These are phyloP conservation scores for Hymenoscyphus fraxineus DNA, from an alignment of 2,329 filamentous ascomycete genomes.

Conservation along the genomic window DNA sequence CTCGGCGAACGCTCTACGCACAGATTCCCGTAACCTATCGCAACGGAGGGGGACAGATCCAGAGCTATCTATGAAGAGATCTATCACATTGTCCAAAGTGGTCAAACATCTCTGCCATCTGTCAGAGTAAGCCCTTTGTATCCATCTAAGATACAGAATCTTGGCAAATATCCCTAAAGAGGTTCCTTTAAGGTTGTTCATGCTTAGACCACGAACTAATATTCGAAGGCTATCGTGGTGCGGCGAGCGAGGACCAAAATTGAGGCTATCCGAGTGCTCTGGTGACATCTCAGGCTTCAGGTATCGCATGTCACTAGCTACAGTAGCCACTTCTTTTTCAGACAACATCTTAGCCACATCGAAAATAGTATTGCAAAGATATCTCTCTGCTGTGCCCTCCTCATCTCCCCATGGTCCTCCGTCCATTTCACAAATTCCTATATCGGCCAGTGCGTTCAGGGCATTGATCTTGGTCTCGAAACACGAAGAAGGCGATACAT, in stretches of 20 bases:
- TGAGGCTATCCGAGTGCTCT: background rate
- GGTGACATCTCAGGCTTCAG: slow-evolving; percentile 7
- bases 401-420: background rate
- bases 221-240: background rate
- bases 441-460: slow-evolving; percentile 16
- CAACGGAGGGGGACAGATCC: slow-evolving; percentile 6
- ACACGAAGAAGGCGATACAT: slow-evolving; percentile 8
- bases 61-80: slow-evolving; percentile 11
- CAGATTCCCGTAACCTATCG: background rate
- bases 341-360: slow-evolving; percentile 8
- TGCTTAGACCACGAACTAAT: background rate
- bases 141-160: slow-evolving; percentile 11
- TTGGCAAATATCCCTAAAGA: slow-evolving; percentile 7
- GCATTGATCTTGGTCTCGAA: slow-evolving; percentile 20
- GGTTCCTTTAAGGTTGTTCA: background rate
- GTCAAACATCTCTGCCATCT: background rate
- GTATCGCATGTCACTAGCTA: slow-evolving; percentile 7
- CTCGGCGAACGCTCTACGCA: background rate
- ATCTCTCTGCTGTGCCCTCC: background rate
- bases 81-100: slow-evolving; percentile 4
- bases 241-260: background rate
- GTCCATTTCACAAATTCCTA: slow-evolving; percentile 10
- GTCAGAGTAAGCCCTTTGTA: background rate
- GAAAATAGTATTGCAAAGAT: slow-evolving; percentile 5
- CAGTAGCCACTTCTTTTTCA: slow-evolving; percentile 5